Evolutionary conservation across 208 protist genomes (phyloP).

Genomic region (Trichomonas vaginalis): DNA sequence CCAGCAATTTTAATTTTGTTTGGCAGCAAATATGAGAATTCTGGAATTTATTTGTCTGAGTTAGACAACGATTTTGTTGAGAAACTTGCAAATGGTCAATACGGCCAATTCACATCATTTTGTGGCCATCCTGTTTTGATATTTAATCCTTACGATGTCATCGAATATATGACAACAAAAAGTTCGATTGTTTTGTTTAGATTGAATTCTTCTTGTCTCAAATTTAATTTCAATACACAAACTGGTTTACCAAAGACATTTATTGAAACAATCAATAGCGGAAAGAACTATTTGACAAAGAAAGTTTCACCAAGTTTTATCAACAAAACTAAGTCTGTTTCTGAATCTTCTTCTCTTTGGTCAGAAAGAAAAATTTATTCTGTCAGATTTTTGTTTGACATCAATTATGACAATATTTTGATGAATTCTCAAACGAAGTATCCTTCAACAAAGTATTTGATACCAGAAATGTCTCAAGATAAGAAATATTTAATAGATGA

Average conservation of each 20-base stretch:
- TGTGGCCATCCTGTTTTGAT: background rate
- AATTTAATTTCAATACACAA: background rate
- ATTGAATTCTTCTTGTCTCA: background rate
- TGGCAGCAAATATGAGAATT: background rate
- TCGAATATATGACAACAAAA: background rate
- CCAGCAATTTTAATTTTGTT: background rate
- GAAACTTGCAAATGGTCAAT: background rate
- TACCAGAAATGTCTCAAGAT: background rate
- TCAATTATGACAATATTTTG: background rate
- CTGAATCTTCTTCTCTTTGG: background rate
- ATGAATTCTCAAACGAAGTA: background rate
- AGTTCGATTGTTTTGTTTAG: background rate
- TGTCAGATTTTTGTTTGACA: background rate
- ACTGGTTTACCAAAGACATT: background rate
- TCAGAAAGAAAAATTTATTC: background rate
- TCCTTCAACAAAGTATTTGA: background rate
- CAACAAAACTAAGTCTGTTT: background rate
- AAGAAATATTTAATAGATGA: background rate
- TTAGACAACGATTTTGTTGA: no score
- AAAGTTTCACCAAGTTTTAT: background rate
- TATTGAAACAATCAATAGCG: background rate
- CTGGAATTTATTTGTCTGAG: background rate
- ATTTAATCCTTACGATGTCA: background rate
- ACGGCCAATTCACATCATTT: background rate
- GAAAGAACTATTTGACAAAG: background rate